Conservation (phyloP, 352 stramenopile genomes). For the Pythium sukuiense region DNA sequence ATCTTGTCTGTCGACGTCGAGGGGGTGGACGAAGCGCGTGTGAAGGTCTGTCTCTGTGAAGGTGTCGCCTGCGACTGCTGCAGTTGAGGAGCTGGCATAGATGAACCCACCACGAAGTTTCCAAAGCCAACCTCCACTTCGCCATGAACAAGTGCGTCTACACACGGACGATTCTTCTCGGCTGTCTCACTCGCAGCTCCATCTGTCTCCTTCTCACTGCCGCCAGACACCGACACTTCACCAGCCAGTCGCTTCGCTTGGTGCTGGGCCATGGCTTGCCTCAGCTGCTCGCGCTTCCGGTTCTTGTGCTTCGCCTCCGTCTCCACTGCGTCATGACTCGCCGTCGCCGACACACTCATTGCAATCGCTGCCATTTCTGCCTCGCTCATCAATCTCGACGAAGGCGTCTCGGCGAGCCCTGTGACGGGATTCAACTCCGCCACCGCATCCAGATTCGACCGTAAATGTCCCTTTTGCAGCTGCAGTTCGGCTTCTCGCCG, state of each 20-base stretch:
- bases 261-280: slow-evolving; percentile 29
- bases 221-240: neutral
- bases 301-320: slow-evolving; percentile 8
- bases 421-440: slow-evolving; percentile 46
- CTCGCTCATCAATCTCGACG: slow-evolving; percentile 37
- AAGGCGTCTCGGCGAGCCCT: slow-evolving; percentile 33
- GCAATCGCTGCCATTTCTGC: neutral
- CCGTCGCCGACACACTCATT: neutral
- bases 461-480: slow-evolving; percentile 11
- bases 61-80: neutral
- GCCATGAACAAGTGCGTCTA: neutral
- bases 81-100: neutral
- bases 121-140: slow-evolving; percentile 20
- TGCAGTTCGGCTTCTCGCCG: slow-evolving; percentile 19
- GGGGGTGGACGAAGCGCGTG: neutral
- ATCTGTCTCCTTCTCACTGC: neutral
- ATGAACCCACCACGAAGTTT: slow-evolving; percentile 21
- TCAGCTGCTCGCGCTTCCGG: slow-evolving; percentile 34
- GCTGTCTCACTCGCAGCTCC: neutral
- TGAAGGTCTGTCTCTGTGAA: neutral
- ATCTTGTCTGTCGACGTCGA: neutral
- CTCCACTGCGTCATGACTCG: neutral
- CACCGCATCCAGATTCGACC: neutral
- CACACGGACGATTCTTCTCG: neutral
- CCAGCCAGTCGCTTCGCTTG: slow-evolving; percentile 21